Conservation (phyloP, 2,329 filamentous ascomycete species). For the Aspergillus uvarum region DNA sequence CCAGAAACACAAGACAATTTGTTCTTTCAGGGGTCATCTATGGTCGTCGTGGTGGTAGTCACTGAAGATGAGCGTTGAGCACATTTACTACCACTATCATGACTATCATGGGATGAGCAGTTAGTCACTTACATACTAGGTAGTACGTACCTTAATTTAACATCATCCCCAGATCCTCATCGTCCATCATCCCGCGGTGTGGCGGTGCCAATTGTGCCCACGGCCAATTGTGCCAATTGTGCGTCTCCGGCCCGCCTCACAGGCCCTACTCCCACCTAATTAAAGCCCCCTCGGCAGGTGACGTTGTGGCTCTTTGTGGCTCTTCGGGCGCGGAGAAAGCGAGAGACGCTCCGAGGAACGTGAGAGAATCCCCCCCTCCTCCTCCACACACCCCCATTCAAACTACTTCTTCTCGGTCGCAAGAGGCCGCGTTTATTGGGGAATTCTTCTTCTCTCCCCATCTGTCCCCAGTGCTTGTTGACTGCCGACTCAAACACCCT, state of each 20-base stretch:
- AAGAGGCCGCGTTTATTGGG: slow-evolving; percentile 21
- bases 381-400: slow-evolving; percentile 17
- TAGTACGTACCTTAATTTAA: background rate
- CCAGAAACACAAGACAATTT: background rate
- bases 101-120: no score
- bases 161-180: background rate
- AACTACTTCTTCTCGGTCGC: slow-evolving; percentile 17
- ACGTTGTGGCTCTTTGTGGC: slow-evolving; percentile 31
- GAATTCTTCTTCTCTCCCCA: slow-evolving; percentile 3
- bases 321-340: slow-evolving; percentile 26
- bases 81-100: background rate
- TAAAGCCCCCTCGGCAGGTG: slow-evolving; percentile 24
- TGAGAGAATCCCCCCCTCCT: slow-evolving; percentile 10
- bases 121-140: no score
- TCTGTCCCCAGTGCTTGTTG: slow-evolving; percentile 11
- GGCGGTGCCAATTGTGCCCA: background rate
- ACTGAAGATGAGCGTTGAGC: background rate
- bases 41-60: background rate
- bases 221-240: background rate
- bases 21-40: background rate
- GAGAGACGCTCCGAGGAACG: slow-evolving; percentile 15
- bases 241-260: slow-evolving; percentile 7
- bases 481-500: slow-evolving; percentile 15
- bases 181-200: background rate
- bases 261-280: slow-evolving; percentile 20